phyloP scores from a whole-genome alignment of 192 early-diverging fungal genomes.

The Gigaspora rosea region DNA sequence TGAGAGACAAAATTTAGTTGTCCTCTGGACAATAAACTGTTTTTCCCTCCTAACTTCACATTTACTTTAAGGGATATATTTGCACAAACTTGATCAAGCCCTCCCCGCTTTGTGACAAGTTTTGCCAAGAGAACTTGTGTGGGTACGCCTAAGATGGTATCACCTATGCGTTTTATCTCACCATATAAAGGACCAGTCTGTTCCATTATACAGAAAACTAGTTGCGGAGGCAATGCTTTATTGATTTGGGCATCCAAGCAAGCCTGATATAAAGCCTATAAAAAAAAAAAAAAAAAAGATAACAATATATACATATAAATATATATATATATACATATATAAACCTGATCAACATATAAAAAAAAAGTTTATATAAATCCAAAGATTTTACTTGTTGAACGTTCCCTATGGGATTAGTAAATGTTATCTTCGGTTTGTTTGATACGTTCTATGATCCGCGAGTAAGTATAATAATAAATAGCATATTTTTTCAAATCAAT shows the following conservation, averaged over 20 bases:
- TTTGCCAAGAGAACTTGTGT: conserved; percentile 54
- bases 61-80: not conserved
- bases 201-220: conserved; percentile 84
- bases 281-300: not conserved
- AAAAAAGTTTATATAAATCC: too few relatives aligned
- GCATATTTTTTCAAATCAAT: not conserved
- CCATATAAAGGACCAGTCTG: conserved; percentile 82
- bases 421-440: conserved; percentile 45
- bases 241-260: conserved; percentile 68
- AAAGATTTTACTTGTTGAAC: conserved; percentile 20
- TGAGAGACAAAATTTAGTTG: not conserved
- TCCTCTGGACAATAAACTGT: not conserved
- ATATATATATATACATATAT: too few relatives aligned
- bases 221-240: conserved; percentile 67
- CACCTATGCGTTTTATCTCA: conserved; percentile 83
- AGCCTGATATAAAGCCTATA: conserved; percentile 64
- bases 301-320: too few relatives aligned
- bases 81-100: conserved; percentile 17
- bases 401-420: conserved; percentile 64
- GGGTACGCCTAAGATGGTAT: conserved; percentile 84
- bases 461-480: not conserved
- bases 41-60: conserved; percentile 4
- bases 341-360: too few relatives aligned
- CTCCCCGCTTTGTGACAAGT: not conserved
- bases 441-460: conserved; percentile 46